Evolutionary conservation across 1,284 basidiomycete species (phyloP), one percentile per base, ranked within the genome.

Genomic region (Somion occarium): DNA sequence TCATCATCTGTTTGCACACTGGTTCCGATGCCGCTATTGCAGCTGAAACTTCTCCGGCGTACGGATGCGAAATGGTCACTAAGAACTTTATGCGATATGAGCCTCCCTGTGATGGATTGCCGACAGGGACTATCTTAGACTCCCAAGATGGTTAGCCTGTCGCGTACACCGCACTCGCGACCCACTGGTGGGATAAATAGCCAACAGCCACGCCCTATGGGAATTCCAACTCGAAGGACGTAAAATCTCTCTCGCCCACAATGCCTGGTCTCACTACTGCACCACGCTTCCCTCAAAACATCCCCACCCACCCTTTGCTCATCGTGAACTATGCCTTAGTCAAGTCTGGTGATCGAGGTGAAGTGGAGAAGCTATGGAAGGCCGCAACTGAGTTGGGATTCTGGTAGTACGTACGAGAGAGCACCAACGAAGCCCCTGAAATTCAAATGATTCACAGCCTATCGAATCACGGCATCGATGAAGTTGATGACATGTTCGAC

Each of bases 381-480:
- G 70, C 69, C 13, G 69, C 65, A 2, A 71, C 68, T 1, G 53
- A 64, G 20, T 62, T 69, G 2, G 70, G 70, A 27, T 72, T 72
- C 57, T 72, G 70, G 70, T 72, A 72, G 68, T 72, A 59, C 56
- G 70, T 68, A 48, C 20, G 23, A 18, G 30, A 20, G 20, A 34
- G 15, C n/a, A 34, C 30, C 15, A 15, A 23, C 27, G 46, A 38
- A 39, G 23, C 37, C 23, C 25, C n/a, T 22, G 12, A n/a, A 9
- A 42, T 34, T 7, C 30, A 7, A 34, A 34, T 34, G 30, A 34
- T 15, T 34, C 37, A 23, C 49, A 85, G 82, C 57, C 61, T 85
- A 44, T 82, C 81, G 61, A 83, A 84, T 60, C 80, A 86, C 58
- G 80, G 74, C 2, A 73, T 71, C n/a, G 61, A 73, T n/a, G 72